Conservation (phyloP, 2,329 filamentous ascomycete genomes). For the Dactylellina sp. region DNA sequence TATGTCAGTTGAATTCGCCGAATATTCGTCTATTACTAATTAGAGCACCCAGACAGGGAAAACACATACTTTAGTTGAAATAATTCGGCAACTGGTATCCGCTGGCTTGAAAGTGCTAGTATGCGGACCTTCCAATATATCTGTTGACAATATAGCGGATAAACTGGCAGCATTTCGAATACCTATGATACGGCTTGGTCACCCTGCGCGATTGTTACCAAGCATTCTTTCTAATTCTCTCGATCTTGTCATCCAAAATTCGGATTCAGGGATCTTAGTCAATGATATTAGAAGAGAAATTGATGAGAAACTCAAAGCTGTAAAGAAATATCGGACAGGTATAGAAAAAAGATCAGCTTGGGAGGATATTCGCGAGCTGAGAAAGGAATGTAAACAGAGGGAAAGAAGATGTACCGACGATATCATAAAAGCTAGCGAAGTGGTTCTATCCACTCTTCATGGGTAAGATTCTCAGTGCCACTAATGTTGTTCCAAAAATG, state of each 20-base stretch:
- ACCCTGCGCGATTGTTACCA: constrained; percentile 88
- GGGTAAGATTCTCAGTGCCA: constrained; percentile 66
- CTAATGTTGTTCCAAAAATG: neutral
- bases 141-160: constrained; percentile 98
- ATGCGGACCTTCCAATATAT: constrained; percentile 83
- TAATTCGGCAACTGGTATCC: constrained; percentile 85
- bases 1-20: neutral
- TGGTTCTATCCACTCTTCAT: constrained; percentile 91
- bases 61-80: constrained; percentile 93
- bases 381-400: constrained; percentile 87
- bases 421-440: constrained; percentile 80
- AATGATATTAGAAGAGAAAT: constrained; percentile 91
- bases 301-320: constrained; percentile 87
- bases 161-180: constrained; percentile 85
- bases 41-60: constrained; percentile 78
- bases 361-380: constrained; percentile 81
- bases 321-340: constrained; percentile 81
- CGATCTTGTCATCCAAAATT: constrained; percentile 89
- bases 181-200: constrained; percentile 87
- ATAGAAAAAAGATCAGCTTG: constrained; percentile 85
- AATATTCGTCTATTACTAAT: neutral
- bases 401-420: constrained; percentile 83
- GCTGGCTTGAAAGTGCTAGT: constrained; percentile 33
- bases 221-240: constrained; percentile 90
- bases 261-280: constrained; percentile 88